These are phyloP conservation scores for Suhomyces bolitotheri DNA, from an alignment of 1,139 yeast species.

Conservation along the genomic window DNA sequence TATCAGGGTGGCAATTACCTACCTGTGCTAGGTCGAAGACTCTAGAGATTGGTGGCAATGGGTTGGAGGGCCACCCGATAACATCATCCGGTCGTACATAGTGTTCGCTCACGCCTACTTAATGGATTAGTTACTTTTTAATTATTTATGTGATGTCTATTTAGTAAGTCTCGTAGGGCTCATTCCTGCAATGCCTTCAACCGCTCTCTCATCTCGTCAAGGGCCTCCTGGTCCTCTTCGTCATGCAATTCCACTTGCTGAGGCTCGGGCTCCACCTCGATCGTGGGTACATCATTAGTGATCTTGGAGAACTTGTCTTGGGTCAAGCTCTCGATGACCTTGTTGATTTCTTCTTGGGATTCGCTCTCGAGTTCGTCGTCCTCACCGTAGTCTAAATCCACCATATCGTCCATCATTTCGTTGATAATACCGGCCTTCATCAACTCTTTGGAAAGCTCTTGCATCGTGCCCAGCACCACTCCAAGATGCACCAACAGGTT, in stretches of 20 bases:
- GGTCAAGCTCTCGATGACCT: slow-evolving; percentile 47
- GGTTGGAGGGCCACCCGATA: too few species aligned
- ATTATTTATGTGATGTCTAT: too few species aligned
- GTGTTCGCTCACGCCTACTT: too few species aligned
- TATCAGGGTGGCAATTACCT: too few species aligned
- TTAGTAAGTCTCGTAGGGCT: too few species aligned
- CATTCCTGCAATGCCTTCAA: slow-evolving; percentile 84
- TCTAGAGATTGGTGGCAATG: too few species aligned
- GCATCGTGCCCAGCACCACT: slow-evolving; percentile 80
- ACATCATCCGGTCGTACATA: too few species aligned
- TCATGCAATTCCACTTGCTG: slow-evolving; percentile 31
- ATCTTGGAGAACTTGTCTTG: slow-evolving; percentile 45
- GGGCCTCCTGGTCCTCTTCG: slow-evolving; percentile 70
- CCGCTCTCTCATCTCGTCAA: slow-evolving; percentile 87
- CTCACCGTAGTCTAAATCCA: slow-evolving; percentile 66
- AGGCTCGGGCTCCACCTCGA: slow-evolving; percentile 22
- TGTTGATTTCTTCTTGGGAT: slow-evolving; percentile 67
- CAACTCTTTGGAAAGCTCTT: slow-evolving; percentile 81
- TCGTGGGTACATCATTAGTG: slow-evolving; percentile 45
- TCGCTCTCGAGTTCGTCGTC: slow-evolving; percentile 63
- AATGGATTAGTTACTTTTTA: too few species aligned
- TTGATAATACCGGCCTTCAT: slow-evolving; percentile 90
- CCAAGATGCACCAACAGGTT: slow-evolving; percentile 78
- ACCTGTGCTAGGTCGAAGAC: too few species aligned
- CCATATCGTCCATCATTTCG: slow-evolving; percentile 92